Conservation (phyloP, 257 asterid genomes). For the Solanum pinnatisectum region DNA sequence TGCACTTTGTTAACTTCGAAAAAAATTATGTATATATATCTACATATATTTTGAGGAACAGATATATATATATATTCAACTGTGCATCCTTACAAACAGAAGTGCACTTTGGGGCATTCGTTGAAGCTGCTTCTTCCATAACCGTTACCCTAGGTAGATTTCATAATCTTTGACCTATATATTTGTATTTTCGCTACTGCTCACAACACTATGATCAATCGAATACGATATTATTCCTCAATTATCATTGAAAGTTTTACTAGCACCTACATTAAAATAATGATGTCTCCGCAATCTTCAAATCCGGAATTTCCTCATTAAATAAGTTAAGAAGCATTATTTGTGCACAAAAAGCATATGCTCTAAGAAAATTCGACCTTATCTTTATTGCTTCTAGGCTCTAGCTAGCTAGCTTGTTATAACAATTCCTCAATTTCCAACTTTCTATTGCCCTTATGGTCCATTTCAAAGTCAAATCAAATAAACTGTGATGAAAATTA, state of each 20-base stretch:
- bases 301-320: neutral
- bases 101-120: too few relatives aligned
- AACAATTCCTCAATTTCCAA: neutral
- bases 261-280: too few relatives aligned
- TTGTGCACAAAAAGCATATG: neutral
- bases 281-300: accelerated
- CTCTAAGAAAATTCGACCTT: neutral
- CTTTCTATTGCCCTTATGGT: neutral
- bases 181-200: too few relatives aligned
- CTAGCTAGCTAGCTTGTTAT: neutral
- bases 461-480: neutral
- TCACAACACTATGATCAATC: neutral
- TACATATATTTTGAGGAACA: too few relatives aligned
- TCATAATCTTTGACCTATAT: too few relatives aligned
- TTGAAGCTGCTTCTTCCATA: too few relatives aligned
- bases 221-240: too few relatives aligned
- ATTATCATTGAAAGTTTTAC: neutral
- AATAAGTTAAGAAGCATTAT: neutral
- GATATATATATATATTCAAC: too few relatives aligned
- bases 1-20: too few relatives aligned
- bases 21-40: too few relatives aligned
- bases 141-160: too few relatives aligned
- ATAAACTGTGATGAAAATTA: neutral
- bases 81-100: too few relatives aligned
- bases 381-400: neutral